Evolutionary conservation across 192 early-diverging fungal species (phyloP).

Genomic region (Neocallimastix lanati): DNA sequence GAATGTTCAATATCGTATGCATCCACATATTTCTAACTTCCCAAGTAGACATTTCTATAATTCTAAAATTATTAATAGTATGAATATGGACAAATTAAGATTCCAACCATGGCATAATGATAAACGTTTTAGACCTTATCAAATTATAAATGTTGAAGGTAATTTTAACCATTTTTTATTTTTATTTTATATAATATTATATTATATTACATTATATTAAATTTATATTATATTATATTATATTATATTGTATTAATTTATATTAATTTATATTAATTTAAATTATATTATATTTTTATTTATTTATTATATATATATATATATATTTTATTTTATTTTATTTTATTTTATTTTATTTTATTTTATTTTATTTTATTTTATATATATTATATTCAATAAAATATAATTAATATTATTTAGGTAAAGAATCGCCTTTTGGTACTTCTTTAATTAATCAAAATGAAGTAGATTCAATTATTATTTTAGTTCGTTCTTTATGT

Average conservation of each 20-base stretch:
- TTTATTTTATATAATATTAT: neutral
- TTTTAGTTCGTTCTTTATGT: neutral
- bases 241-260: too few relatives aligned
- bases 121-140: constrained; percentile 47
- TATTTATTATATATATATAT: too few relatives aligned
- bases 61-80: constrained; percentile 52
- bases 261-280: too few relatives aligned
- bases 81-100: constrained; percentile 37
- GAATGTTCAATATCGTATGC: constrained; percentile 95
- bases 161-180: constrained; percentile 2
- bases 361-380: too few relatives aligned
- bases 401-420: neutral
- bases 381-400: too few relatives aligned
- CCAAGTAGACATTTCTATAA: constrained; percentile 68
- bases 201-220: neutral
- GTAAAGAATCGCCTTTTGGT: neutral
- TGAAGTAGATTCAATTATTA: neutral
- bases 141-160: constrained; percentile 55
- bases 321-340: too few relatives aligned
- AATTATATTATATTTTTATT: too few relatives aligned
- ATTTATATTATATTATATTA: too few relatives aligned
- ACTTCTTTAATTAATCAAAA: neutral
- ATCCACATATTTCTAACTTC: constrained; percentile 71
- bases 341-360: too few relatives aligned
- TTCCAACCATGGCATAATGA: constrained; percentile 55